Base-by-base conservation (phyloP, 2,329 filamentous ascomycete genomes). In the Chaetomiaceae sp. region DNA sequence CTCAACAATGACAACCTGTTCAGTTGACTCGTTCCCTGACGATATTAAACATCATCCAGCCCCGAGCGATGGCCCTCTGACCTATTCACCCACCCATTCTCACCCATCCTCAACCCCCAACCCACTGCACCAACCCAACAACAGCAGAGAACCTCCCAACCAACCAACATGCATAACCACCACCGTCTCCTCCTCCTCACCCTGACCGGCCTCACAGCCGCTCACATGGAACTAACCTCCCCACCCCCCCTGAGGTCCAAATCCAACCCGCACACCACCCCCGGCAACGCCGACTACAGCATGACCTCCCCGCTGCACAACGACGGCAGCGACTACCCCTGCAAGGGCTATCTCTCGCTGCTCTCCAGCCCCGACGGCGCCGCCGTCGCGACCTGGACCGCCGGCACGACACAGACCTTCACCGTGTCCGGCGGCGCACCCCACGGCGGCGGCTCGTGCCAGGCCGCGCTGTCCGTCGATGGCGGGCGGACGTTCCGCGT, bases 391-490 rank as follows among this genome's bases (percentile, higher is more conserved):
- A 77, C 72, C 17, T 89, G 84, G 66, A 59, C 67, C 4, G 74
- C 81, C 3, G 86, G 86, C 22, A 64, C 71, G 40, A 65, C 68
- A 19, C 80, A 86, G 64, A 75, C 75, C 53, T 72, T 89, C 64
- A 76, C 74, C 47, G 68, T 90, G 44, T 67, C 68, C 46, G 86
- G 85, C 29, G 75, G 74, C 40, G 78, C 80, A 36, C 65, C 64
- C 35, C 84, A 88, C 67, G 69, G 72, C 29, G 85, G 86, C 29
- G 86, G 86, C 18, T 86, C 81, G 7, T 90, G 86, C 66, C 86
- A 91, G 67, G 71, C 87, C 27, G 79, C 83, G 1, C 70, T 91
- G n/a, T 87, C 83, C 11, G 86, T 83, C 62, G 84, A 91, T 66
- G 72, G 78, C 51, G 85, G 84, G 29, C 65, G 70, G 44, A 78